Evolutionary conservation across 805 yeast genomes (phyloP), one percentile per base, ranked within the genome.

Genomic region (Jamesozyma lodderae): DNA sequence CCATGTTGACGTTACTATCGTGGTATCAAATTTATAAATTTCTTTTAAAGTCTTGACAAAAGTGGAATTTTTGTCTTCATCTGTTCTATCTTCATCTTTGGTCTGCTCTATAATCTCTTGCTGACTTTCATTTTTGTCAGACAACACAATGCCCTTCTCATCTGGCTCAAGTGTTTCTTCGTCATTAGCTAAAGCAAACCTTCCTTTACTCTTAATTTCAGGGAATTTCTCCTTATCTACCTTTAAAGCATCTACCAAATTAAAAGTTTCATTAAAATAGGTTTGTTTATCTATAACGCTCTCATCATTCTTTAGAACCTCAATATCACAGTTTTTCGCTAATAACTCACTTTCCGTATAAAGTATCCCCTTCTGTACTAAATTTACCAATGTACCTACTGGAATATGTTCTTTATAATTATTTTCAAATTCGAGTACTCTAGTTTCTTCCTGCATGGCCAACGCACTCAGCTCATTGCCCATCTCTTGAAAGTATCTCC

Each of bases 401-500:
- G 85, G 82, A 16, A 84, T 73, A 33, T 65, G 62, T 6, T 63
- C 63, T 1, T 72, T 65, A 43, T 72, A 69, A 38, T 63, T 62
- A 3, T 57, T 56, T 33, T 77, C 95, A 43, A 73, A 70, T 16
- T 68, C 67, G 44, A 74, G 68, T 9, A 82, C 79, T 16, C 70
- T 63, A 1, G 90, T 67, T 47, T 83, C 88, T 47, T 82, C 80
- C 45, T 81, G 84, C 21, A 92, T 62, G 0, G 96, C 94, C 51
- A 72, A 76, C 0, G 95, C 87, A 2, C 92, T 69, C 16, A 84
- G 68, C 36, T 83, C 88, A 28, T 57, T 68, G 3, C 94, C 94
- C 5, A 79, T 67, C 57, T 92, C 97, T 54, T 86, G 95, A 27
- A 87, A 69, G 54, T 90, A 92, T 44, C 96, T 66, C 95, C 96